A percentile compares a stretch with the other conserved stretches of the same genome.
phyloP scores from a whole-genome alignment of 805 yeast genomes.

The Wickerhamomyces strasburgensis region DNA sequence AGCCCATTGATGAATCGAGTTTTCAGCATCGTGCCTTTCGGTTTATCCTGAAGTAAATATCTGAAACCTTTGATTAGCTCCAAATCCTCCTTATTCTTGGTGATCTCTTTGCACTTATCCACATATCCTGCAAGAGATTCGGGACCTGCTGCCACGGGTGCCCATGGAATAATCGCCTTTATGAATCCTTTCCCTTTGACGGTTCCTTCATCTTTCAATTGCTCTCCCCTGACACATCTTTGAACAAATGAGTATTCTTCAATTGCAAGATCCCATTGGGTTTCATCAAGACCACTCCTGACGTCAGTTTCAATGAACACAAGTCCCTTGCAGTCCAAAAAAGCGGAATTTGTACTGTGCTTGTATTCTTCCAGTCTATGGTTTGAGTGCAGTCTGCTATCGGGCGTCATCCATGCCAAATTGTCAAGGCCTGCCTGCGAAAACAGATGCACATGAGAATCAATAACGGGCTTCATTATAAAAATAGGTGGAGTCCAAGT shows the following conservation, averaged over 20 bases:
- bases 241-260: slow-evolving; percentile 13
- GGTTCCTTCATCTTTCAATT: slow-evolving; percentile 5
- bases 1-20: slow-evolving; percentile 28
- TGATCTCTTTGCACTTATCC: slow-evolving; percentile 15
- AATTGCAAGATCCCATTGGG: slow-evolving; percentile 12
- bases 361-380: slow-evolving; percentile 12
- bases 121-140: slow-evolving; percentile 14
- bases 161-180: slow-evolving; percentile 40
- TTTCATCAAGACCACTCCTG: slow-evolving; percentile 9
- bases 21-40: slow-evolving; percentile 30
- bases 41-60: slow-evolving; percentile 40
- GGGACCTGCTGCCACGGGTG: slow-evolving; percentile 35
- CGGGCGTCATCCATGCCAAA: slow-evolving; percentile 15
- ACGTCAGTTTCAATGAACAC: slow-evolving; percentile 18
- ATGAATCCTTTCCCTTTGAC: slow-evolving; percentile 2
- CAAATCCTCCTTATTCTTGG: slow-evolving; percentile 11
- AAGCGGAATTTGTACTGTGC: not conserved
- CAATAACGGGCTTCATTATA: slow-evolving; percentile 10
- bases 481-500: too few species aligned
- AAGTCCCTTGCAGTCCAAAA: slow-evolving; percentile 6
- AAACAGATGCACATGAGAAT: slow-evolving; percentile 21
- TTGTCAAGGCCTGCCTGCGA: slow-evolving; percentile 8
- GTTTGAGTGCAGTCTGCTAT: slow-evolving; percentile 7
- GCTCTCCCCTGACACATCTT: slow-evolving; percentile 6
- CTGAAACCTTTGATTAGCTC: slow-evolving; percentile 35